Percentiles rank a stretch among this genome's conserved stretches.
Conservation (phyloP, 2,329 filamentous ascomycete species). For the Podosphaera leucotricha region DNA sequence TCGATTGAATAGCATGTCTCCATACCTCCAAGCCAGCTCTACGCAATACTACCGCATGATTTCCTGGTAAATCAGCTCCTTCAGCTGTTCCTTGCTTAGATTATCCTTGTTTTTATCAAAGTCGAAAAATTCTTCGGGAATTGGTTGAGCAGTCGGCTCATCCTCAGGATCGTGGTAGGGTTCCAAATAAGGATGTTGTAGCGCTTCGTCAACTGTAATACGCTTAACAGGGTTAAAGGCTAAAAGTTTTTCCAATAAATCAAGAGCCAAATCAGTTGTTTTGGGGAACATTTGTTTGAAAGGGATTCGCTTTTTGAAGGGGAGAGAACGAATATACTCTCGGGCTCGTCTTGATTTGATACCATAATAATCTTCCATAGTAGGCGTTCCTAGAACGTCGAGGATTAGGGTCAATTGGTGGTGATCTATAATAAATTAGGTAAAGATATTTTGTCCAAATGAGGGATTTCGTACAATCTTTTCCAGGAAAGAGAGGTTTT, state of each 20-base stretch:
- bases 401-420: slow-evolving; percentile 94
- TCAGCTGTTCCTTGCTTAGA: slow-evolving; percentile 92
- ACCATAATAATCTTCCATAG: slow-evolving; percentile 99
- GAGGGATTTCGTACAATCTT: slow-evolving; percentile 50
- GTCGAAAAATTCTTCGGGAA: slow-evolving; percentile 97
- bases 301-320: slow-evolving; percentile 99
- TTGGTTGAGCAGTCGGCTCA: slow-evolving; percentile 86
- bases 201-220: slow-evolving; percentile 89
- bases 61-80: slow-evolving; percentile 92
- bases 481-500: slow-evolving; percentile 93
- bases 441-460: not conserved
- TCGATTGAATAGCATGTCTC: not conserved
- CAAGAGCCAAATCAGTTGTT: slow-evolving; percentile 89
- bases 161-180: slow-evolving; percentile 98
- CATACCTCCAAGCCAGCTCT: not conserved
- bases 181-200: slow-evolving; percentile 95
- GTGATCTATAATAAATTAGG: slow-evolving; percentile 39
- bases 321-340: slow-evolving; percentile 92
- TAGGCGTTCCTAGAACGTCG: slow-evolving; percentile 90
- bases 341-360: slow-evolving; percentile 95
- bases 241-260: slow-evolving; percentile 82
- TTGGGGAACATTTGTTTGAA: slow-evolving; percentile 96
- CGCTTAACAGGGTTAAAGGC: slow-evolving; percentile 98
- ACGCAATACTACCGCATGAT: slow-evolving; percentile 32
- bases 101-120: slow-evolving; percentile 99